phyloP scores from a whole-genome alignment of 176 grass and related monocot genomes.

The Cocos nucifera region DNA sequence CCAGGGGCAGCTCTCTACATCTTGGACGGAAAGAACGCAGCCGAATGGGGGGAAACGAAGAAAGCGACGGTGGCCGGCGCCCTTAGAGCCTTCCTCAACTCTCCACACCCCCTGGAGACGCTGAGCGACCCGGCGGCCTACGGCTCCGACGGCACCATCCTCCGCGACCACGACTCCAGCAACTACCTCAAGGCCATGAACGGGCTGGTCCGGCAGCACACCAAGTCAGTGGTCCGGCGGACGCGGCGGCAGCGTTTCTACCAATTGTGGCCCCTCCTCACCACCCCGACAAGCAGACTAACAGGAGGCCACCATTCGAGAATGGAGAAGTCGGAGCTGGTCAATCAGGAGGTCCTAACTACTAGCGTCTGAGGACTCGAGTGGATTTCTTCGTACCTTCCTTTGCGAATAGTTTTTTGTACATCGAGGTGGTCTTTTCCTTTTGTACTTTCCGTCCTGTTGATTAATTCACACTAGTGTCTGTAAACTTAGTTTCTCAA shows the following conservation, averaged over 20 bases:
- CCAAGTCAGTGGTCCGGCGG: slow-evolving; percentile 22
- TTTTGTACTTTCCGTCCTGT: too few species aligned
- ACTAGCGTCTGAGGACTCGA: too few species aligned
- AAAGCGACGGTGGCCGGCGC: slow-evolving; percentile 35
- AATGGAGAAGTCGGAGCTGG: too few species aligned
- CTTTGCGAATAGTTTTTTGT: too few species aligned
- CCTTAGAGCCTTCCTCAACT: slow-evolving; percentile 81
- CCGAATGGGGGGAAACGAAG: slow-evolving; percentile 15
- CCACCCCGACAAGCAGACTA: background rate
- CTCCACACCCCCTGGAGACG: slow-evolving; percentile 89
- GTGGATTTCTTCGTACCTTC: too few species aligned
- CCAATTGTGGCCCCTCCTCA: slow-evolving; percentile 4
- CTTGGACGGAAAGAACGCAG: slow-evolving; percentile 26
- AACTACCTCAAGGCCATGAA: slow-evolving; percentile 64
- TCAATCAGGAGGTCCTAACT: too few species aligned
- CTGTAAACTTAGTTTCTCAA: too few species aligned
- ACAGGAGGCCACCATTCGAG: too few species aligned
- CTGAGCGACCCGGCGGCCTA: slow-evolving; percentile 81
- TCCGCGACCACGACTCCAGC: slow-evolving; percentile 90
- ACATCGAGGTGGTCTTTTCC: too few species aligned
- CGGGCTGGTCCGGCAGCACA: slow-evolving; percentile 46
- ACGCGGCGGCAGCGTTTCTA: slow-evolving; percentile 22
- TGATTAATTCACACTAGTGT: too few species aligned
- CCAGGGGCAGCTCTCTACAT: slow-evolving; percentile 67
- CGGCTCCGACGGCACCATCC: slow-evolving; percentile 75